Base-by-base conservation (phyloP, 139 green algal genomes). In the Picochlorum sp. region DNA sequence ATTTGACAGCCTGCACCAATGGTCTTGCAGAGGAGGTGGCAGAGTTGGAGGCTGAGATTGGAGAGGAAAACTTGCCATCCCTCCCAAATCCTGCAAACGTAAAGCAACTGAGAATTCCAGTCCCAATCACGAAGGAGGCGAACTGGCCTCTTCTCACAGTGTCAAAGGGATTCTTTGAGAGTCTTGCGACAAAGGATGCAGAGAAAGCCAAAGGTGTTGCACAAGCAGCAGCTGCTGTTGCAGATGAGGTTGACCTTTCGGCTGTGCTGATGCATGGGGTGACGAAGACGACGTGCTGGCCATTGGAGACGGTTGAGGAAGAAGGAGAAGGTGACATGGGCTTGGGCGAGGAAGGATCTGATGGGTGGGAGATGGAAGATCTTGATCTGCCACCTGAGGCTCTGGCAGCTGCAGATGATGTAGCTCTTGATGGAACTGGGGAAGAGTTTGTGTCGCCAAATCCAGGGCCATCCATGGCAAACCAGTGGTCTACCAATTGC, bases 91-190 rank as follows among this genome's bases (percentile, higher is more conserved):
- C 62, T 24, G 14, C 9, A 28, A 37, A 54, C 8, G 68, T 72
- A 6, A 70, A 57, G 41, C 73, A 89, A 64, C 72, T 95, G 63
- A 20, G 76, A 47, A 87, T 87, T 10, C 85, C 85, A 30, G 75
- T 75, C 3, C 87, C 87, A 57, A 85, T 95, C 66, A 63, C 90
- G 34, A 71, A 74, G 21, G 85, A 95, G 60, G 87, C 95, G 68
- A 99, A 99, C 84, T 99, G 94, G 94, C 94, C 94, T 45, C 79
- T 99, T 83, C 88, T 99, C 16, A 91, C 87, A 9, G 90, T 98
- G 24, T 85, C 59, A 72, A 97, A 97, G 83, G 90, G 90, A 72
- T 95, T 98, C 79, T 97, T 99, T 65, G 94, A 97, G 67, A 88
- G 79, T 14, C 74, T 94, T 13, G 83, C 91, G 6, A 68, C 81